Evolutionary conservation across 2,329 filamentous ascomycete genomes (phyloP), one percentile per base, ranked within the genome.

Genomic region (Colletotrichum orbiculare): DNA sequence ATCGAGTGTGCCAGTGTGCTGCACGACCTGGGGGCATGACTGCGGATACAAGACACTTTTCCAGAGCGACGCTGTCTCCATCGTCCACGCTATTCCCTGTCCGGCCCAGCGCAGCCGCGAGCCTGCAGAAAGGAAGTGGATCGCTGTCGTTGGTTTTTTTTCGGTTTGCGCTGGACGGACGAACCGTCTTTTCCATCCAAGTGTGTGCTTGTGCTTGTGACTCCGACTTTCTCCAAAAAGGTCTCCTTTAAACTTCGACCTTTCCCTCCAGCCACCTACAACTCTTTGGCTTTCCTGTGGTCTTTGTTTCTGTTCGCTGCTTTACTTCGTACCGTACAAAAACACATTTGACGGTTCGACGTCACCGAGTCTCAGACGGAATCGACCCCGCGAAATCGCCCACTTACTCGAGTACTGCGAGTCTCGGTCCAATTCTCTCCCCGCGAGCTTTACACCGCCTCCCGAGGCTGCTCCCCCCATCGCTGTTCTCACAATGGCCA

Each of bases 401-500:
- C 35, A 38, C 42, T 34, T 25, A 25, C 35, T 48, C 15, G 33
- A 50, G 45, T n/a, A 35, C 4, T 25, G 25, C 15, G 33, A 55
- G 11, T 11, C 42, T 58, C 55, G 5, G 37, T 43, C 47, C 25
- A 25, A 25, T 25, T 25, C 25, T 5, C 25, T 25, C 25, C 12
- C 46, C 41, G 37, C 25, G 17, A 56, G 9, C 55, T 58, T 38
- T 13, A 13, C 46, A 35, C 12, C n/a, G 13, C 9, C n/a, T 38
- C 8, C 45, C 39, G 15, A 35, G 8, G 8, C 7, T 6, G 6
- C 8, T 42, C 11, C n/a, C 37, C 9, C 33, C 13, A n/a, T 13
- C 38, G n/a, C 35, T 11, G 42, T 70, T 68, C 55, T 58, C 48
- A 67, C 57, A 47, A 63, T 71, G 69, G 12, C 61, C 46, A 69